phyloP scores from a whole-genome alignment of 345 rosid species.

The Psidium guajava region DNA sequence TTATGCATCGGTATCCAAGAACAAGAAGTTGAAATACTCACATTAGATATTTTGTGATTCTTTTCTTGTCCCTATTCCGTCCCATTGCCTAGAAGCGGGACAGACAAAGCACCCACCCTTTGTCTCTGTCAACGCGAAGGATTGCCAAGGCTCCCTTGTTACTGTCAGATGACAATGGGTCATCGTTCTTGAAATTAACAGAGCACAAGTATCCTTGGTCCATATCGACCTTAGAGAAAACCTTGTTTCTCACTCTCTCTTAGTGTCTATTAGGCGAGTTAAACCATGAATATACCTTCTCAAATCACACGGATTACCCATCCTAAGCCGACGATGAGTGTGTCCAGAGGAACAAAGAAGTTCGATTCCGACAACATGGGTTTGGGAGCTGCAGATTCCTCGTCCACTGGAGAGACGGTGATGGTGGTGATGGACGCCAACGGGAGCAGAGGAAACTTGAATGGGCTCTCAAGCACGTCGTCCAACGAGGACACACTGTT shows the following conservation, averaged over 20 bases:
- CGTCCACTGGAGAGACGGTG: slow-evolving; percentile 5
- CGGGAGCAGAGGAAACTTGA: slow-evolving; percentile 19
- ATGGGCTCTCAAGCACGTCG: slow-evolving; percentile 38
- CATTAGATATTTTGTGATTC: background rate
- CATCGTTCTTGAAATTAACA: background rate
- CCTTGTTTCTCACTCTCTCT: background rate
- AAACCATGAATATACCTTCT: background rate
- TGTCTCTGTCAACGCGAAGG: background rate
- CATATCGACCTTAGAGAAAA: background rate
- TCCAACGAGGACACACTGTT: slow-evolving; percentile 21
- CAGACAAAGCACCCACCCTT: background rate
- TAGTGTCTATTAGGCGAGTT: background rate
- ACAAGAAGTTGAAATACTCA: background rate
- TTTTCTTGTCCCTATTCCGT: background rate
- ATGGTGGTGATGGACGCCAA: slow-evolving; percentile 29
- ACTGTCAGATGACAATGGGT: background rate
- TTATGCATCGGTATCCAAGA: background rate
- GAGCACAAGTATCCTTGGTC: background rate
- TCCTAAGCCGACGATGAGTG: background rate
- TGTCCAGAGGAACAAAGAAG: background rate
- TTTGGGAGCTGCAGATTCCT: background rate
- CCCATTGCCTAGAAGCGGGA: background rate
- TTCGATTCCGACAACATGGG: background rate
- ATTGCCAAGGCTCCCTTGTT: background rate
- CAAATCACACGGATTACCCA: background rate